Percentiles rank a stretch among this genome's conserved stretches.
Evolutionary conservation across 2,329 filamentous ascomycete species (phyloP).

Genomic region (Sclerotinia trifoliorum): DNA sequence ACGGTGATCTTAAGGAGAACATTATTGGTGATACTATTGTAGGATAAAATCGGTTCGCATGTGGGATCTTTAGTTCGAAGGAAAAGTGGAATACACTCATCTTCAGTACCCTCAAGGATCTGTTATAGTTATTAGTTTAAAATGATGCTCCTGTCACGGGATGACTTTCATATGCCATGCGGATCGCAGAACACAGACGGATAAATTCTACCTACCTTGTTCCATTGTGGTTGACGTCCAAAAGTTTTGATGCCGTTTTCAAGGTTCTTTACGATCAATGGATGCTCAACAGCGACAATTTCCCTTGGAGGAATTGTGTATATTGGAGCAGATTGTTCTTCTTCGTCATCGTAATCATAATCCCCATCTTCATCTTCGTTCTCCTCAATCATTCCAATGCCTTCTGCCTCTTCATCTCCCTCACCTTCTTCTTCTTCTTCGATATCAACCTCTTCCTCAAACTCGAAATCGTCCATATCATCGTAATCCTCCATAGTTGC

Average conservation of each 20-base stretch:
- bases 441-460: constrained; percentile 1
- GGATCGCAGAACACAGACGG: not conserved
- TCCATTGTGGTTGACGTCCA: constrained; percentile 42
- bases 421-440: not conserved
- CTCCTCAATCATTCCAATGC: not conserved
- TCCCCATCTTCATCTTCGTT: constrained; percentile 8
- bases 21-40: constrained; percentile 74
- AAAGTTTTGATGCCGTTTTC: constrained; percentile 63
- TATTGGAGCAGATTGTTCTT: constrained; percentile 42
- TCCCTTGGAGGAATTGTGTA: constrained; percentile 51
- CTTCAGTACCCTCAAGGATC: constrained; percentile 47
- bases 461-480: constrained; percentile 12
- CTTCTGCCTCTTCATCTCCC: constrained; percentile 5
- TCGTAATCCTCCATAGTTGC: constrained; percentile 17
- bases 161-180: constrained; percentile 8
- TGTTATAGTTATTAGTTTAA: constrained; percentile 31
- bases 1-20: constrained; percentile 83
- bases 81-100: constrained; percentile 63
- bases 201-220: constrained; percentile 33
- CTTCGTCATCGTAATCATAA: constrained; percentile 16
- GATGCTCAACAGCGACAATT: constrained; percentile 64
- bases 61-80: constrained; percentile 78
- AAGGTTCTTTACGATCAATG: constrained; percentile 62
- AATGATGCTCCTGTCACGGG: constrained; percentile 25
- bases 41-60: constrained; percentile 74